Evolutionary conservation across 306 rosid species (phyloP).

Genomic region (Argentina anserina): DNA sequence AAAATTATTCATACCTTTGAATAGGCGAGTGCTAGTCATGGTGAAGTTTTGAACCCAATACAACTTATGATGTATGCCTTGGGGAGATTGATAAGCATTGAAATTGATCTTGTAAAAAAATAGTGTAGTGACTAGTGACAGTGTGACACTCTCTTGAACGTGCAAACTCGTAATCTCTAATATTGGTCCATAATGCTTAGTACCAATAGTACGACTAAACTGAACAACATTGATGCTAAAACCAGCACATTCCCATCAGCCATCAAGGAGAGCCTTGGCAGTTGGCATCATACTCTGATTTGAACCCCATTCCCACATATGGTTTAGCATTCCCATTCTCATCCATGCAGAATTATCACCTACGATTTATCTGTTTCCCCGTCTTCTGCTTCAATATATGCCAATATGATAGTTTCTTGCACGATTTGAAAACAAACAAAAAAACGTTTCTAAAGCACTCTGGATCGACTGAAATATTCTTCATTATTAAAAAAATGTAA

Average conservation of each 20-base stretch:
- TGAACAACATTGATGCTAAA: slow-evolving; percentile 66
- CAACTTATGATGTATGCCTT: too few relatives aligned
- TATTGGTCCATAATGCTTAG: slow-evolving; percentile 77
- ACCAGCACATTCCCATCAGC: slow-evolving; percentile 50
- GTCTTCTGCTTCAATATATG: slow-evolving; percentile 41
- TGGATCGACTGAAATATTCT: slow-evolving; percentile 2
- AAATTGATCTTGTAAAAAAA: too few relatives aligned
- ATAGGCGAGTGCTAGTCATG: too few relatives aligned
- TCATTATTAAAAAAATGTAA: background rate
- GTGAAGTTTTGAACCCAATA: too few relatives aligned
- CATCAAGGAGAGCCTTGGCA: slow-evolving; percentile 56
- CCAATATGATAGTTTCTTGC: slow-evolving; percentile 33
- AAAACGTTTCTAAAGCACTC: background rate
- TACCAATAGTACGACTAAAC: slow-evolving; percentile 54
- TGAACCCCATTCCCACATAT: slow-evolving; percentile 61
- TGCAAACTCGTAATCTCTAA: slow-evolving; percentile 57
- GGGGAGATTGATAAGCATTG: too few relatives aligned
- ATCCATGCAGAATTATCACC: slow-evolving; percentile 33
- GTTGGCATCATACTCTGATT: slow-evolving; percentile 63
- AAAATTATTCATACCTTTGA: too few relatives aligned
- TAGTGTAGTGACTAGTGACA: too few relatives aligned
- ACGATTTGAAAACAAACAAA: too few relatives aligned
- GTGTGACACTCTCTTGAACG: slow-evolving; percentile 77
- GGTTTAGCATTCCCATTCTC: slow-evolving; percentile 48
- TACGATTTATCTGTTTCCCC: slow-evolving; percentile 30